Conservation (phyloP, 2,329 filamentous ascomycete species). For the Amauroascus verrucosus region DNA sequence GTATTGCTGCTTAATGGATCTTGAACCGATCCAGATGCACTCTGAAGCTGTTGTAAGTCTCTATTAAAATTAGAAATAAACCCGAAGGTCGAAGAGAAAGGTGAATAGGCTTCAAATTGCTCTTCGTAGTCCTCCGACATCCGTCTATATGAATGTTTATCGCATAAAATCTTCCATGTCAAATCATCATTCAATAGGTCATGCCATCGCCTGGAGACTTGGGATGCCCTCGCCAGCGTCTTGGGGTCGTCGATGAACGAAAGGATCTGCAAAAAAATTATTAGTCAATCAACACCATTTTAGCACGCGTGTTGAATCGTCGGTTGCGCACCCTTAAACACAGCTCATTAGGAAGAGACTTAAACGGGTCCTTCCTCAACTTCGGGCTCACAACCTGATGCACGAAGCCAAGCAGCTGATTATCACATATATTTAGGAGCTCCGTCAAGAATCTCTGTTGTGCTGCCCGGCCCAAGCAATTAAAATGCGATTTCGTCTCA, state of each 20-base stretch:
- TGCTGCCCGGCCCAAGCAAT: slow-evolving; percentile 62
- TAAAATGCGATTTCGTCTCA: slow-evolving; percentile 70
- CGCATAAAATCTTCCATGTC: slow-evolving; percentile 94
- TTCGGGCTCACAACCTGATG: slow-evolving; percentile 90
- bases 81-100: neutral
- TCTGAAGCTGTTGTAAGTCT: slow-evolving; percentile 3
- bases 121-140: slow-evolving; percentile 40
- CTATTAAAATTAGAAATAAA: slow-evolving; percentile 8
- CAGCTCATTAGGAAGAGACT: slow-evolving; percentile 80
- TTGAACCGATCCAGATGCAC: slow-evolving; percentile 1
- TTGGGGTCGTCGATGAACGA: slow-evolving; percentile 97
- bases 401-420: slow-evolving; percentile 88
- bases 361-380: slow-evolving; percentile 93
- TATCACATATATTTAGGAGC: slow-evolving; percentile 86
- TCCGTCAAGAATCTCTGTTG: slow-evolving; percentile 75
- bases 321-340: slow-evolving; percentile 63
- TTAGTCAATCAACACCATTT: neutral
- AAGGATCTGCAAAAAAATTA: slow-evolving; percentile 53
- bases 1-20: neutral
- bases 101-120: slow-evolving; percentile 41
- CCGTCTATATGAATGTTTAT: slow-evolving; percentile 79
- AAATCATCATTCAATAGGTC: slow-evolving; percentile 92
- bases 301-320: neutral
- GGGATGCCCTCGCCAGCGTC: slow-evolving; percentile 81
- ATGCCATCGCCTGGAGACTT: slow-evolving; percentile 91